phyloP scores from a whole-genome alignment of 2,329 filamentous ascomycete genomes.

The Claviceps quebecensis region DNA sequence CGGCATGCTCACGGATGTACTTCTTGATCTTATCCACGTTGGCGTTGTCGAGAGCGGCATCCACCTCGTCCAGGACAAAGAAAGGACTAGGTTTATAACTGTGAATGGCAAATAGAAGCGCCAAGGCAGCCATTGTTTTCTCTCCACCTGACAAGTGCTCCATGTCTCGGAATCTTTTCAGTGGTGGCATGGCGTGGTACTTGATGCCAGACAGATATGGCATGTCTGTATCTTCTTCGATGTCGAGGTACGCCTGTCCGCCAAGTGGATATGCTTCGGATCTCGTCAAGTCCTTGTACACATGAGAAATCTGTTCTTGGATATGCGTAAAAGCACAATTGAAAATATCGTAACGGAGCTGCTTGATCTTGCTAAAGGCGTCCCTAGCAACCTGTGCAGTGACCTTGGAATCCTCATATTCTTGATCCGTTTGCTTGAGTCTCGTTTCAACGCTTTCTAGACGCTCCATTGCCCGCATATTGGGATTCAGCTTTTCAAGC shows the following conservation, averaged over 20 bases:
- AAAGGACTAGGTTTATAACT: conserved; percentile 92
- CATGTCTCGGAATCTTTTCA: conserved; percentile 98
- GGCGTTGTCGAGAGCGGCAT: conserved; percentile 93
- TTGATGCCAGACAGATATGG: conserved; percentile 93
- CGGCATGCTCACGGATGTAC: conserved; percentile 87
- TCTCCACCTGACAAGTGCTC: conserved; percentile 94
- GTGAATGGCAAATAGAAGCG: conserved; percentile 93
- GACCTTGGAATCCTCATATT: conserved; percentile 73
- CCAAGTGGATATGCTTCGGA: conserved; percentile 87
- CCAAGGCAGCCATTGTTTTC: conserved; percentile 96
- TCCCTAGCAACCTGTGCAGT: conserved; percentile 62
- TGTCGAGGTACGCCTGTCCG: conserved; percentile 76
- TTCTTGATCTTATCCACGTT: conserved; percentile 94
- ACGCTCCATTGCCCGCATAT: conserved; percentile 89
- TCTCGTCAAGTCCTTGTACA: conserved; percentile 90
- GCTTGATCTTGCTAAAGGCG: conserved; percentile 71
- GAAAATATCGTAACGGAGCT: conserved; percentile 77
- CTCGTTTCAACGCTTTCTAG: conserved; percentile 74
- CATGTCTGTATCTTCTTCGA: conserved; percentile 86
- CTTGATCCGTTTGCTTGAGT: conserved; percentile 70
- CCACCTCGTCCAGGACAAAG: conserved; percentile 96
- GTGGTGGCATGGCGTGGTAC: conserved; percentile 95
- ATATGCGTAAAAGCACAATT: conserved; percentile 93
- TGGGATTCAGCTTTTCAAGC: conserved; percentile 88
- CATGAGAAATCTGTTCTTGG: conserved; percentile 80